Base-by-base conservation (phyloP, 768 basidiomycete species). In the Nidularia sp. region DNA sequence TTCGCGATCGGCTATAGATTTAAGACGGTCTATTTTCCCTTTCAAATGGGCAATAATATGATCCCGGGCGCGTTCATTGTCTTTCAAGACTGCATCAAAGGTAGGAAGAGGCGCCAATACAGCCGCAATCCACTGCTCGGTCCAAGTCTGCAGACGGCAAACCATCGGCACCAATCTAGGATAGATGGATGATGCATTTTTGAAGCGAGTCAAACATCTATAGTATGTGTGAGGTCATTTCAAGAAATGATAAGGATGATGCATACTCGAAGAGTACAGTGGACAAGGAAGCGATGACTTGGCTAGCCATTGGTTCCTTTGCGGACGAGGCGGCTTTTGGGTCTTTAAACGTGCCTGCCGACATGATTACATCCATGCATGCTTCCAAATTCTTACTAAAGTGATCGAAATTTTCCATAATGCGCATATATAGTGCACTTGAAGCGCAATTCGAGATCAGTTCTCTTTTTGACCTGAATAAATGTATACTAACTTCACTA, bases 151-250 rank as follows among this genome's bases (percentile, higher is more conserved):
- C 45, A 86, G 68, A 34, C 70, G 68, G 4, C 64, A 58, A 3
- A 83, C 73, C 15, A 81, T 59, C 1, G 61, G 52, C 0, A 58
- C 58, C 1, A 87, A 62, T 25, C 67, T 62, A 0, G 81, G 81
- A 52, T 81, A 72, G 25, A 65, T 73, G 2, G 70, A 65, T 7
- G 79, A 64, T 0, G 77, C 75, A 43, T 80, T 76, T 62, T 84
- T 83, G 67, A 85, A 86, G 2, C 83, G 81, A 4, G 71, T 72
- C 5, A 86, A 58, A 48, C 71, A 81, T 55, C 85, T 86, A 48
- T 33, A 1, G 25, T 47, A 53, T 33, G 13, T 33, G 25, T 58
- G 25, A 49, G 13, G 46, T 31, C 29, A 60, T n/a, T 49, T 66
- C 60, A 61, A 51, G 6, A 54, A 47, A 1, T 13, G 60, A 7